Evolutionary conservation across 495 filamentous ascomycete species (phyloP).

Genomic region (Xylaria acuta): DNA sequence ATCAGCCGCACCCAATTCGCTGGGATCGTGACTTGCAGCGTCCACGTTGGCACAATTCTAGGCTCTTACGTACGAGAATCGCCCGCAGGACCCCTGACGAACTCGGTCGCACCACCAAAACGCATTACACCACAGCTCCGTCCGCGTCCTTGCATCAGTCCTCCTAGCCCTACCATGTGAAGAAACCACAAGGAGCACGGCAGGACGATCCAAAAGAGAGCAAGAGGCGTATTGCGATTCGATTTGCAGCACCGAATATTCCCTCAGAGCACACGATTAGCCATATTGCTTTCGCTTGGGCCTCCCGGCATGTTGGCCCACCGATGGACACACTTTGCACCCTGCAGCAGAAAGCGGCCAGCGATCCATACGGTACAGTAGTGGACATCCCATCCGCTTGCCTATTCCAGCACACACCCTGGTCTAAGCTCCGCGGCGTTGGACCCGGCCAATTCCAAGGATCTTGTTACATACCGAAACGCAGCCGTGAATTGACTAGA

Average conservation of each 20-base stretch:
- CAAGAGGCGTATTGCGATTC: background rate
- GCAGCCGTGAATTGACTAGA: background rate
- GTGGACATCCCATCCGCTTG: slow-evolving; percentile 20
- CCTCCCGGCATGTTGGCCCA: slow-evolving; percentile 22
- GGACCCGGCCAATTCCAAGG: background rate
- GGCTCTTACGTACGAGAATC: slow-evolving; percentile 38
- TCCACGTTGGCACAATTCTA: slow-evolving; percentile 33
- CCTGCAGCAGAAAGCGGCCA: slow-evolving; percentile 19
- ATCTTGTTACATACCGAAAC: slow-evolving; percentile 4
- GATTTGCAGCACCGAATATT: background rate
- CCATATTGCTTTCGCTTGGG: slow-evolving; percentile 13
- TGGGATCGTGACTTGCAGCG: slow-evolving; percentile 40
- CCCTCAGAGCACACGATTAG: background rate
- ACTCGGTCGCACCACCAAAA: slow-evolving; percentile 12
- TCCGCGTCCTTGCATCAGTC: slow-evolving; percentile 19
- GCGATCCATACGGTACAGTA: slow-evolving; percentile 17
- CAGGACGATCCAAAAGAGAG: background rate
- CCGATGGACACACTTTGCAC: slow-evolving; percentile 13
- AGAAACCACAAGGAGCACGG: background rate
- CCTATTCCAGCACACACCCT: slow-evolving; percentile 18
- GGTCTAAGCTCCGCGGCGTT: background rate
- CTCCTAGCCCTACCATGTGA: background rate
- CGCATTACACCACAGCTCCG: slow-evolving; percentile 46
- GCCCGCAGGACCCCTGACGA: slow-evolving; percentile 37
- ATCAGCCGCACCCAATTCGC: slow-evolving; percentile 41